Base-by-base conservation (phyloP, 441 rosid genomes). In the Jatropha multifida region DNA sequence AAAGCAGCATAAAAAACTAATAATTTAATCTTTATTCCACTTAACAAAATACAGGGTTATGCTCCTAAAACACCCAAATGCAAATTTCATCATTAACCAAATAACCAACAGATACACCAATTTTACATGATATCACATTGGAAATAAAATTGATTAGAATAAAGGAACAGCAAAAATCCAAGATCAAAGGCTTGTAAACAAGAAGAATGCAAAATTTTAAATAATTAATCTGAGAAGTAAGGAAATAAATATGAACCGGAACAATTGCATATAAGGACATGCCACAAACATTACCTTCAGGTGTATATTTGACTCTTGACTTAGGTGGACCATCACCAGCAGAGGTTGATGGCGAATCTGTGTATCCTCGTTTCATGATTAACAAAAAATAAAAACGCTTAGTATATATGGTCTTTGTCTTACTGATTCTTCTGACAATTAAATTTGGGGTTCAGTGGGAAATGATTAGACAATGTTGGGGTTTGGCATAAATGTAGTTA, bases 291-390 rank as follows among this genome's bases (percentile, higher is more conserved):
- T 23, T 44, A 93, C 98, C 98, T 89, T 90, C 86, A 26, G 94
- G 92, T 72, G 92, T 92, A 37, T 76, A 77, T 86, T 82, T 93
- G 84, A 84, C 52, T 83, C 88, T 85, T 75, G 93, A 88, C 56
- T 90, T 86, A 77, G 96, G 90, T 49, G 94, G 97, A 68, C 88
- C 91, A 69, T 73, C 78, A 76, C 87, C 88, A 69, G 76, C 68
- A 77, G 94, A 89, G 79, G 88, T 79, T 13, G 97, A 84, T 10
- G 94, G 87, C 55, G 96, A 90, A 69, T 82, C 89, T 26, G 86
- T 52, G 86, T 83, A 78, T 74, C 91, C 96, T 71, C 97, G 91
- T 90, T 95, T 95, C 99, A 93, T 93, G 73, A 74, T 78, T 79
- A 72, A 61, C 44, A 13, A 14, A 13, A 68, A 61, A 55, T 23